Base-by-base conservation (phyloP, 2,329 filamentous ascomycete species). In the Emydomyces testavorans region DNA sequence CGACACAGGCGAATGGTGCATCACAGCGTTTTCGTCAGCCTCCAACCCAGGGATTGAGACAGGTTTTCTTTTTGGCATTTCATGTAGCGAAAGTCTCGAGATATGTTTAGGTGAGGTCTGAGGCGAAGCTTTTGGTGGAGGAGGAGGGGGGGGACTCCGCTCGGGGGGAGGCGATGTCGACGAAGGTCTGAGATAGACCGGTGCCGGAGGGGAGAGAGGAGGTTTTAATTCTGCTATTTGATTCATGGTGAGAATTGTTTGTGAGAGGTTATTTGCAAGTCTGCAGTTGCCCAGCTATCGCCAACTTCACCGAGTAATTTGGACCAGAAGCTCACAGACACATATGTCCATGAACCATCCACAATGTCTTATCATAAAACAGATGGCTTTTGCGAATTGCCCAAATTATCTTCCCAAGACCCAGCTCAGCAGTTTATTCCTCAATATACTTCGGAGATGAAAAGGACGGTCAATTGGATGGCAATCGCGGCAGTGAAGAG, bases 141-240 rank as follows among this genome's bases (percentile, higher is more conserved):
- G 44, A 40, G 57, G 43, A 26, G 48, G 49, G 21, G 54, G 52
- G 21, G 54, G 52, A 45, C 49, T 51, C 34, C 53, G 51, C 23
- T 54, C 41, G 24, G 50, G 32, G 32, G 53, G 35, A 37, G 50
- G 54, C 32, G 59, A 54, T 29, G 63, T 59, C 51, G 63, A 58
- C 47, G 65, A 63, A 41, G 65, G 62, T 52, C 62, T 59, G 52
- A 68, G 58, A 54, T 70, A 69, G 52, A 66, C 66, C 23, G 66
- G 64, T n/a, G 67, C 62, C 51, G 67, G 67, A 57, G 67, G 64
- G 31, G 67, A 63, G 31, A 65, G 56, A 41, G 64, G 59, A 18
- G 55, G 51, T 15, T 51, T 52, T 31, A 50, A 51, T 16, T 45
- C 44, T 16, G 46, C 46, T n/a, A 49, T 39, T 29, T 18, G 16